These are phyloP conservation scores for Boletus sp. DNA, from an alignment of 768 basidiomycete species.

Conservation along the genomic window DNA sequence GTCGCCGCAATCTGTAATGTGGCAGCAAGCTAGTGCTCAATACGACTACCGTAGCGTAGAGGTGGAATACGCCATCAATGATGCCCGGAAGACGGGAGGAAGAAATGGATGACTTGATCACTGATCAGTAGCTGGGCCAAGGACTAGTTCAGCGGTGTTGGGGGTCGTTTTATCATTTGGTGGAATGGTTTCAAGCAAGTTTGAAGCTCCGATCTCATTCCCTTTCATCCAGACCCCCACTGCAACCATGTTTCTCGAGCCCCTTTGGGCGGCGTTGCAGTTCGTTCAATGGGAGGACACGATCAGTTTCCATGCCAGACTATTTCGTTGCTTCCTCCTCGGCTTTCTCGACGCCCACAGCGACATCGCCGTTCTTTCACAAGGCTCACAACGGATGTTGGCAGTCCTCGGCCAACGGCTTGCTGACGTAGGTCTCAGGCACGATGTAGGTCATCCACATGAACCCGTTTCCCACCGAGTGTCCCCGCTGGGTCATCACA, in stretches of 20 bases:
- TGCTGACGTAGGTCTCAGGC: not conserved
- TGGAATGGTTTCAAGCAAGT: not conserved
- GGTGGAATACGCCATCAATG: not conserved
- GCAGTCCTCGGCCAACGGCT: not conserved
- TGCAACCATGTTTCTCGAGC: not conserved
- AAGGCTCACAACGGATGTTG: not conserved
- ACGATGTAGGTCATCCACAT: not conserved
- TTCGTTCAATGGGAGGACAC: slow-evolving; percentile 15
- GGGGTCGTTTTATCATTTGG: too few relatives aligned
- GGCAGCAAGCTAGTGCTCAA: not conserved
- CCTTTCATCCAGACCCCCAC: not conserved
- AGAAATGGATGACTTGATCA: not conserved
- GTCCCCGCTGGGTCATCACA: not conserved
- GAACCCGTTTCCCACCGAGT: not conserved
- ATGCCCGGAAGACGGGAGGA: not conserved
- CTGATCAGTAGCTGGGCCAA: too few relatives aligned
- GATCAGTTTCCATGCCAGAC: slow-evolving; percentile 5
- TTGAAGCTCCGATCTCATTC: slow-evolving; percentile 13
- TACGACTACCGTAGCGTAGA: not conserved
- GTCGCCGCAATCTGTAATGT: not conserved
- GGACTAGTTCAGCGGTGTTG: too few relatives aligned
- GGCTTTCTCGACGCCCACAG: not conserved
- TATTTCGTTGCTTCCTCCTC: slow-evolving; percentile 15
- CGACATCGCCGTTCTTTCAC: not conserved
- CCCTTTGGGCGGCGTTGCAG: not conserved